phyloP scores from a whole-genome alignment of 345 rosid species.

The Dovyalis caffra region DNA sequence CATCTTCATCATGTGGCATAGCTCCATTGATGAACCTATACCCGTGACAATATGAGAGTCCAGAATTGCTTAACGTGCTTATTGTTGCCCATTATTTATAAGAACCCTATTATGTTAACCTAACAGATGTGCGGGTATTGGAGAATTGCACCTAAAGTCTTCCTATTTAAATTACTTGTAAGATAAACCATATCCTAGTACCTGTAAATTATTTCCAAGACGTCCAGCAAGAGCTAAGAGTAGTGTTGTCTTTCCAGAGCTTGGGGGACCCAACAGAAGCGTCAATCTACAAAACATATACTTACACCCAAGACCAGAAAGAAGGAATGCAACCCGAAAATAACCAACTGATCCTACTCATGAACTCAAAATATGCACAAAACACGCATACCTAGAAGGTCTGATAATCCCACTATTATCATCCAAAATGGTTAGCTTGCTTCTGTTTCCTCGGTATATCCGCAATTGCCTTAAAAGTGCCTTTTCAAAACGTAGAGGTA shows the following conservation, averaged over 20 bases:
- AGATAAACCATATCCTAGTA: too few species aligned
- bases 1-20: too few species aligned
- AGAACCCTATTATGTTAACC: too few species aligned
- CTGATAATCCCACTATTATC: constrained; percentile 70
- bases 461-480: constrained; percentile 62
- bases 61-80: too few species aligned
- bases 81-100: too few species aligned
- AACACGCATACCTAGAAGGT: constrained; percentile 71
- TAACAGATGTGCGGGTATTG: too few species aligned
- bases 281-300: constrained; percentile 60
- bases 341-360: neutral
- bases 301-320: constrained; percentile 5
- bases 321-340: neutral
- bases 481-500: constrained; percentile 28
- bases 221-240: too few species aligned
- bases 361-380: constrained; percentile 5
- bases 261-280: constrained; percentile 92
- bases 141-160: too few species aligned
- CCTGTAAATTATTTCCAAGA: too few species aligned
- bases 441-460: constrained; percentile 54
- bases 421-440: constrained; percentile 84
- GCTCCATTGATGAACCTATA: too few species aligned
- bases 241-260: constrained; percentile 94
- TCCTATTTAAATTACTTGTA: too few species aligned
- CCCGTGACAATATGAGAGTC: too few species aligned